These are phyloP conservation scores for Cytidiella melzeri DNA, from an alignment of 768 basidiomycete genomes.

Conservation along the genomic window DNA sequence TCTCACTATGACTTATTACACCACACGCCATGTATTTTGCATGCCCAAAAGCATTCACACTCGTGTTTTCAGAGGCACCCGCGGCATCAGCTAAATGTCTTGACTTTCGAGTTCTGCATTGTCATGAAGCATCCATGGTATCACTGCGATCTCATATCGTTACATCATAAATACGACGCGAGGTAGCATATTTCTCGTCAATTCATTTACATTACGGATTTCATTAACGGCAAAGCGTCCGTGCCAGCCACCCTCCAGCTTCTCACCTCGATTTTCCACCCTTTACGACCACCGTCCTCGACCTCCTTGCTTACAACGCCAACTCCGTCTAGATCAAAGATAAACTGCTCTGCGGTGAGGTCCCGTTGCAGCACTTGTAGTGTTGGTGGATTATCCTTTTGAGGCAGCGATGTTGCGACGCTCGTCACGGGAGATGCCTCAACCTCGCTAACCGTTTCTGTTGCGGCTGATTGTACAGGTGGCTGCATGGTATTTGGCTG, in stretches of 20 bases:
- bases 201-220: not conserved
- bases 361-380: constrained; percentile 21
- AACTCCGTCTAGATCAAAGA: constrained; percentile 24
- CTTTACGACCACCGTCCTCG: constrained; percentile 20
- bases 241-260: constrained; percentile 23
- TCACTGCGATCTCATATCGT: not conserved
- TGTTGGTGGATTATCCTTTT: not conserved
- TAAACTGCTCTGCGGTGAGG: constrained; percentile 20
- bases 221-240: not conserved
- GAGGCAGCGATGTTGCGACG: not conserved
- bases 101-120: too few relatives aligned
- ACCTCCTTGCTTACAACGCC: constrained; percentile 21
- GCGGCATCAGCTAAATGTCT: too few relatives aligned
- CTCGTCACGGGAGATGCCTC: not conserved
- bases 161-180: not conserved
- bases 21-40: constrained; percentile 20
- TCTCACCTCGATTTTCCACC: constrained; percentile 27
- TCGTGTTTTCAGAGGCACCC: too few relatives aligned
- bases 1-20: constrained; percentile 25
- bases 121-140: too few relatives aligned
- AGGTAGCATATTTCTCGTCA: not conserved
- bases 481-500: not conserved
- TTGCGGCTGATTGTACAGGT: not conserved
- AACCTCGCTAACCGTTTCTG: not conserved
- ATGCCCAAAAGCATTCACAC: constrained; percentile 19